A percentile compares a stretch with the other conserved stretches of the same genome.
phyloP scores from a whole-genome alignment of 306 rosid species.

The Luffa acutangula region DNA sequence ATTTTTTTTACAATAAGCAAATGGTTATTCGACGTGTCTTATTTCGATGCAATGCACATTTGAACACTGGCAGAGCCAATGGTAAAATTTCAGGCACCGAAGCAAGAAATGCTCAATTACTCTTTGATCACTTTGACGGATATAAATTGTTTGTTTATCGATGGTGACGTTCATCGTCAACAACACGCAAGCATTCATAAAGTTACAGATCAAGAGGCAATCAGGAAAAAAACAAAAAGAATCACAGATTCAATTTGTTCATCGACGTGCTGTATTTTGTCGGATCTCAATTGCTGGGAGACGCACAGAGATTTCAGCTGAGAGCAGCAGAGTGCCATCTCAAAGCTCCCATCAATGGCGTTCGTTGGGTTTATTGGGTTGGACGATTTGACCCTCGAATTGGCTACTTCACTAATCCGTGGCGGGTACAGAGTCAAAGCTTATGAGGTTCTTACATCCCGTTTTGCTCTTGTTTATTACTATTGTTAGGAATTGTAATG shows the following conservation, averaged over 20 bases:
- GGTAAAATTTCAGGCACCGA: neutral
- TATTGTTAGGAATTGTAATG: neutral
- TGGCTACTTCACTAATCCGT: conserved; percentile 10
- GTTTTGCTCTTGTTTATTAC: neutral
- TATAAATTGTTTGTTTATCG: neutral
- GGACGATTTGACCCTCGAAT: conserved; percentile 10
- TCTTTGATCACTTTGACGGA: neutral
- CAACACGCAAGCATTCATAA: neutral
- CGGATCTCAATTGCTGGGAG: neutral
- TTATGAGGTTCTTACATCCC: neutral
- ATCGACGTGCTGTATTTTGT: neutral
- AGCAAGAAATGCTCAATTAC: neutral
- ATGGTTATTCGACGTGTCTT: no score
- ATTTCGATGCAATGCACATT: no score
- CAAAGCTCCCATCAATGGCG: conserved; percentile 1
- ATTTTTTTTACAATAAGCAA: no score
- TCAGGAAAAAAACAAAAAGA: neutral
- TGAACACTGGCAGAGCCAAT: no score
- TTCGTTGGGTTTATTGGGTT: conserved; percentile 11
- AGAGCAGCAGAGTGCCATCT: neutral
- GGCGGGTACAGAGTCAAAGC: conserved; percentile 3
- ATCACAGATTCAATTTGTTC: neutral
- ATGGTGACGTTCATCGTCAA: neutral
- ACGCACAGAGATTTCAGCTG: neutral
- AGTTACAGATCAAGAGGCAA: neutral